Base-by-base conservation (phyloP, 768 basidiomycete species). In the Leccinum arenicola region DNA sequence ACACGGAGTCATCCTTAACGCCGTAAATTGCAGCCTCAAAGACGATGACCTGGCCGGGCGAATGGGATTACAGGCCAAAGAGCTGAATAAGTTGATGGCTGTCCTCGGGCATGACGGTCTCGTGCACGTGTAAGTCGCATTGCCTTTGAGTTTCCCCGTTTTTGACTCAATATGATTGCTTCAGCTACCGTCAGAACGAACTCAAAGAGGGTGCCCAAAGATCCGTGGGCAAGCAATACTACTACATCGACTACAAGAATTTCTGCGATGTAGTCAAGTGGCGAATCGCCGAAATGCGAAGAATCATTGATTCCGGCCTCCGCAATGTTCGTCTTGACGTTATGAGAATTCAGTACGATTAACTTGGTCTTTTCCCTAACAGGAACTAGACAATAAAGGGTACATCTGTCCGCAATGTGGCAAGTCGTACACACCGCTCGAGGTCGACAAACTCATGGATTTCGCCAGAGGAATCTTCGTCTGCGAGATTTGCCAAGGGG, bases 231-330 rank as follows among this genome's bases (percentile, higher is more conserved):
- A 87, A 89, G 67, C 89, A 92, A 68, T 99, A 98, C 78, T 99
- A 92, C 78, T 98, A 93, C 76, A 91, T 99, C 71, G 89, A 99
- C 76, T 95, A 96, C 74, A 86, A 93, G 67, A 85, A 88, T 69
- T 95, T 98, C 71, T 95, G 93, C 75, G 95, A 98, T 74, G 95
- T 98, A 50, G 91, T 96, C 74, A 98, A 98, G 73, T 99, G 96
- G 93, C 83, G 95, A 43, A 85, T 98, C 55, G 92, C 92, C 5
- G 90, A 91, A 70, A 95, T 98, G 93, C 83, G 91, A 62, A 82
- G 87, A 61, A 85, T 85, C 60, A 93, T 99, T 62, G 95, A 98
- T 75, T 87, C 89, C 33, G 87, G 87, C 55, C 79, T 96, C 64
- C 88, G 94, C 63, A 93, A 95, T 74, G 95, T 94, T 60, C 57